Conservation (phyloP, 805 yeast genomes). For the Ascoidea tarda region DNA sequence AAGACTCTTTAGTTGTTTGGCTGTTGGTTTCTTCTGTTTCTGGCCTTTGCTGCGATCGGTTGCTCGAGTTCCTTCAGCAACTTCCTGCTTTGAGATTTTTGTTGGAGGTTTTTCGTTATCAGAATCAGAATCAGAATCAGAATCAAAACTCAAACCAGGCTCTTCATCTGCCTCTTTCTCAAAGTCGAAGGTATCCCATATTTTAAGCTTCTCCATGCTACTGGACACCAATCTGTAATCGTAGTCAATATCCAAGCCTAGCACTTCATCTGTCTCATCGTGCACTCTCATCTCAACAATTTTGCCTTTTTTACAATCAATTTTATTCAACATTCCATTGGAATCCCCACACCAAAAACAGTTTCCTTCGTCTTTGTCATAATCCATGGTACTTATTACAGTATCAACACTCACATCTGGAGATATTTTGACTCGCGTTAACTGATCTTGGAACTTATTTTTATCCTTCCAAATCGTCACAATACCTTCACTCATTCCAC, state of each 20-base stretch:
- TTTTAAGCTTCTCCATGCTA: conserved; percentile 68
- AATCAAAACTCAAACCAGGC: conserved; percentile 5
- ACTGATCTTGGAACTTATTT: conserved; percentile 64
- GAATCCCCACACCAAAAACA: conserved; percentile 71
- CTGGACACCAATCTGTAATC: conserved; percentile 70
- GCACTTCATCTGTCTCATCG: conserved; percentile 59
- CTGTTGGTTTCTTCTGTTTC: not conserved
- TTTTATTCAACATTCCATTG: conserved; percentile 56
- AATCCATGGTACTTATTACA: conserved; percentile 24
- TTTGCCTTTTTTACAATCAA: conserved; percentile 50
- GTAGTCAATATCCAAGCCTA: conserved; percentile 61
- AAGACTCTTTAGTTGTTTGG: not conserved
- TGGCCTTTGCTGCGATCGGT: not conserved
- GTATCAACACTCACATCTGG: conserved; percentile 66
- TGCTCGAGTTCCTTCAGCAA: not conserved
- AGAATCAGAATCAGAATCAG: conserved; percentile 5
- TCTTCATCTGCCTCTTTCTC: conserved; percentile 10
- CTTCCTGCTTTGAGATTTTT: not conserved
- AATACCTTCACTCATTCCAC: conserved; percentile 87
- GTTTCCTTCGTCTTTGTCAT: conserved; percentile 22
- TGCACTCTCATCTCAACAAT: conserved; percentile 56
- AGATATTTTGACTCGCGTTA: conserved; percentile 56
- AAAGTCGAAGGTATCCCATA: conserved; percentile 42
- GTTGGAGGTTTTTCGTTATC: not conserved
- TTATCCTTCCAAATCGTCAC: conserved; percentile 73